Evolutionary conservation across 345 rosid genomes (phyloP).

Genomic region (Clarkia xantiana): DNA sequence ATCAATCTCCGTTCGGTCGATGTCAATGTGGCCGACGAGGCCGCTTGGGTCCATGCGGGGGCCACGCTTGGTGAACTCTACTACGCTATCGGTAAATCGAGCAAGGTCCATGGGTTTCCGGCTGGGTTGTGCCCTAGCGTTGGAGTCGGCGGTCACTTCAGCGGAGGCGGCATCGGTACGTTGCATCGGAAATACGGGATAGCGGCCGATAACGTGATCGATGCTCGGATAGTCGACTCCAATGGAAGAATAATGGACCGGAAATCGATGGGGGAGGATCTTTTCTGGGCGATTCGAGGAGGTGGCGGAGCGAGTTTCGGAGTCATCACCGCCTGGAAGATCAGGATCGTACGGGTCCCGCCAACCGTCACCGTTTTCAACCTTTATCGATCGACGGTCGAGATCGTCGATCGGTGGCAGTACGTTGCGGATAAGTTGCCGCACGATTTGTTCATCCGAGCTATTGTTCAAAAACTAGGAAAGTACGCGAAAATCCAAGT

Average conservation of each 20-base stretch:
- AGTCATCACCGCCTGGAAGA: slow-evolving; percentile 28
- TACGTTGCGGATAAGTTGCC: slow-evolving; percentile 19
- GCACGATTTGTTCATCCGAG: slow-evolving; percentile 28
- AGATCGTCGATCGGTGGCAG: slow-evolving; percentile 29
- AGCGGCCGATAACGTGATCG: slow-evolving; percentile 28
- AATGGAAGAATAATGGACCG: slow-evolving; percentile 24
- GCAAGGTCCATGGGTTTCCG: slow-evolving; percentile 28
- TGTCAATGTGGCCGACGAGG: slow-evolving; percentile 11
- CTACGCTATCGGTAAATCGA: slow-evolving; percentile 22
- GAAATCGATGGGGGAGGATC: slow-evolving; percentile 33
- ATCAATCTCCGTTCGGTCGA: slow-evolving; percentile 18
- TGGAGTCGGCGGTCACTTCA: slow-evolving; percentile 30
- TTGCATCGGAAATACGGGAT: slow-evolving; percentile 37
- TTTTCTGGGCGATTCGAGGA: slow-evolving; percentile 48
- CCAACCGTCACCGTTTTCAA: slow-evolving; percentile 22
- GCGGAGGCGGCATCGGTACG: slow-evolving; percentile 30
- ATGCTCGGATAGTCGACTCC: slow-evolving; percentile 26
- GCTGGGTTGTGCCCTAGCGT: slow-evolving; percentile 33
- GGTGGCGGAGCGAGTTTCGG: slow-evolving; percentile 45
- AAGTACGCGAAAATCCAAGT: slow-evolving; percentile 12
- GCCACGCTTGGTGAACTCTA: slow-evolving; percentile 39
- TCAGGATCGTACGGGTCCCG: slow-evolving; percentile 31
- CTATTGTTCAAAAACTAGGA: slow-evolving; percentile 13
- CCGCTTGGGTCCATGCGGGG: slow-evolving; percentile 36
- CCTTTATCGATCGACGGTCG: slow-evolving; percentile 13